Evolutionary conservation across 768 basidiomycete genomes (phyloP), one percentile per base, ranked within the genome.

Genomic region (Vishniacozyma victoriae): DNA sequence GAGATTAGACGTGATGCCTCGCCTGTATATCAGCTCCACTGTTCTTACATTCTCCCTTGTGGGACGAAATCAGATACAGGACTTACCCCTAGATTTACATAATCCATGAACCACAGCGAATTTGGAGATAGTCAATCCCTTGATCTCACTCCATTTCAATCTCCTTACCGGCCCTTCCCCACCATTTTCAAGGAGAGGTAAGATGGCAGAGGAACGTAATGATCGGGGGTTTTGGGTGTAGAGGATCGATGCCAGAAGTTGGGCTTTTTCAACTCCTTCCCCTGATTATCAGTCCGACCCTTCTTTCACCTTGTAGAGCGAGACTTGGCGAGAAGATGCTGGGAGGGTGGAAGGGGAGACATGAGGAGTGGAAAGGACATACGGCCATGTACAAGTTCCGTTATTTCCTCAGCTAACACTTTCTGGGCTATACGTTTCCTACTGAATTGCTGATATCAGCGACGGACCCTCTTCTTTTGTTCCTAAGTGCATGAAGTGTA

Each of bases 1-100:
- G 77, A 67, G 23, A 85, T 76, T 15, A 88, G 76, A 26, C 78
- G 76, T 33, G 77, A 76, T 1, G 85, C 84, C 37, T 81, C 82
- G 49, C 80, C 86, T 87, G 53, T 11, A 33, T n/a, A 20, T 16
- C 31, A 15, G 35, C 22, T 15, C 5, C 27, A 29, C 20, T 26
- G 14, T 22, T 35, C 38, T 14, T 33, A 37, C 19, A 48, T n/a
- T 19, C 41, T 18, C 16, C 0, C 26, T 5, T 15, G 35, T 5
- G n/a, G 20, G 29, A 33, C 9, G 9, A n/a, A n/a, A 33, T 33
- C 29, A 9, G 9, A 33, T 33, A 15, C 9, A n/a, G 19, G 27
- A 57, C 81, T 67, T 59, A 87, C 86, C 78, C 46, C 78, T 79
- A 0, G 87, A 88, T 15, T 79, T 60, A 3, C 77, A 75, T 3